Evolutionary conservation across 176 grass and related monocot species (phyloP).

Genomic region (Phyllostachys edulis): DNA sequence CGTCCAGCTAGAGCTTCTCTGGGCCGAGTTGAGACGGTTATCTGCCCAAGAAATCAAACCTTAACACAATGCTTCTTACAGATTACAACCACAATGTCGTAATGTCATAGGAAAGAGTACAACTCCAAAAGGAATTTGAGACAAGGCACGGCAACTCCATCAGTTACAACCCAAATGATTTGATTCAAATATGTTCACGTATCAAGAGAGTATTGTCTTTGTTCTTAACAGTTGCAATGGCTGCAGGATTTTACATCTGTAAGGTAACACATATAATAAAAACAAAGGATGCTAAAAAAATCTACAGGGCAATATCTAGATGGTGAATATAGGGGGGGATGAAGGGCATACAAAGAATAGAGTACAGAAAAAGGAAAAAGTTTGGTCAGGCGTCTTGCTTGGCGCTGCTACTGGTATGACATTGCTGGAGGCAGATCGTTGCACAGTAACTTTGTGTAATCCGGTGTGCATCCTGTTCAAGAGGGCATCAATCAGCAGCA

Average conservation of each 20-base stretch:
- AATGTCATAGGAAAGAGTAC: not conserved
- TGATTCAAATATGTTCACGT: slow-evolving; percentile 24
- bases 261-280: slow-evolving; percentile 42
- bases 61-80: not conserved
- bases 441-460: not conserved
- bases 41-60: not conserved
- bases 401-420: not conserved
- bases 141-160: not conserved
- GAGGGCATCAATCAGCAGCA: slow-evolving; percentile 8
- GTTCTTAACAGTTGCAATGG: slow-evolving; percentile 29
- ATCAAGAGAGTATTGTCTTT: slow-evolving; percentile 34
- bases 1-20: not conserved
- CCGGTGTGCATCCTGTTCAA: not conserved
- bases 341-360: slow-evolving; percentile 42
- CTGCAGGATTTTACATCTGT: slow-evolving; percentile 44
- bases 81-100: not conserved
- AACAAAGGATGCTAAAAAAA: slow-evolving; percentile 27
- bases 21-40: not conserved
- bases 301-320: slow-evolving; percentile 28
- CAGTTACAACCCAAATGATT: not conserved
- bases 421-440: not conserved
- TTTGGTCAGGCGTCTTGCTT: slow-evolving; percentile 6
- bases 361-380: not conserved
- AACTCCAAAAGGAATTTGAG: not conserved
- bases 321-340: slow-evolving; percentile 20